Evolutionary conservation across 177 flowering plant genomes (phyloP), one percentile per base, ranked within the genome.

Genomic region (Vitis hybrid): DNA sequence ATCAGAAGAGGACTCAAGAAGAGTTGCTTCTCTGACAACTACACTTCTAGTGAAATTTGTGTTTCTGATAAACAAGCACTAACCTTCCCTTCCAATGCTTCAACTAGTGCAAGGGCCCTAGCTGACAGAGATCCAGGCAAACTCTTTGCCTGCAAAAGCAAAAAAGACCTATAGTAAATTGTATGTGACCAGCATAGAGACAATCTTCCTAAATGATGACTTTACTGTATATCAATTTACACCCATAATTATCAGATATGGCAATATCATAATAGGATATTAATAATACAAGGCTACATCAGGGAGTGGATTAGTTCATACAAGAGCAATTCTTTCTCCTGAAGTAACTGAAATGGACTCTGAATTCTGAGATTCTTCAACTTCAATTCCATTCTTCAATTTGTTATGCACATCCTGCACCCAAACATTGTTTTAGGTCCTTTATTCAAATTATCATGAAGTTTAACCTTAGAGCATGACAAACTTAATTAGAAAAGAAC

Each of bases 81-180:
- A 2, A 91, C 99, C 96, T 93, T 95, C 71, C 93, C 99, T 71
- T 95, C 99, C 82, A 95, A 82, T 75, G 96, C 81, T 80, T 93
- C 99, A 71, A 85, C 82, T 18, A 86, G 74, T 61, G 81, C 79
- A 71, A 85, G 57, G 68, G 89, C 91, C 79, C 84, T 95, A 29
- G 75, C 81, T 69, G 97, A 85, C 65, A 91, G 86, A 56, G 91
- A 63, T 26, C 94, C 91, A 56, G 79, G 86, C 55, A 95, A 82
- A 61, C 83, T 79, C 84, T 95, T 93, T 45, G 94, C 94, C 99
- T 95, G 77, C 49, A 52, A 59, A 70, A 22, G 50, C 22, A 70
- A 60, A 61, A 49, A 53, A 50, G 16, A 11, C 19, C 15, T 20
- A 3, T 45, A 11, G 34, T 50, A 16, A 16, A 39, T 39, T 39